These are phyloP conservation scores for Leccinum fibrillosum DNA, from an alignment of 768 basidiomycete genomes.

Conservation along the genomic window DNA sequence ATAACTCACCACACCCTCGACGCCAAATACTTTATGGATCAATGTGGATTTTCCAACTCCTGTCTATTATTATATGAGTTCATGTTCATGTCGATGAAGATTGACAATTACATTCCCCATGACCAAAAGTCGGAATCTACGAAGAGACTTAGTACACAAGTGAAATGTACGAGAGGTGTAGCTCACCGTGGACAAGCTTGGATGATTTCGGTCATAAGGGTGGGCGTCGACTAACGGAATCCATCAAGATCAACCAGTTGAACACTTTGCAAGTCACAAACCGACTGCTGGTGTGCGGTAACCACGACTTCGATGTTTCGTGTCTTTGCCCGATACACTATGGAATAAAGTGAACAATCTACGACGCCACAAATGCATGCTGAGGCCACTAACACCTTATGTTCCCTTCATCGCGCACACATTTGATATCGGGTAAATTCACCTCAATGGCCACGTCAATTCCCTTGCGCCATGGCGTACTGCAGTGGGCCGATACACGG, in stretches of 20 bases:
- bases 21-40: too few species aligned
- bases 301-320: conserved; percentile 11
- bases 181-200: conserved; percentile 3
- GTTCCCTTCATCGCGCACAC: background rate
- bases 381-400: conserved; percentile 6
- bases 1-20: too few species aligned
- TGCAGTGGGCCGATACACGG: background rate
- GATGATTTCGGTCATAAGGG: too few species aligned
- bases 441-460: background rate
- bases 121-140: conserved; percentile 14
- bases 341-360: background rate
- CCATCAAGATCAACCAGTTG: background rate
- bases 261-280: background rate
- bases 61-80: background rate
- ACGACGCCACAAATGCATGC: background rate
- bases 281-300: background rate
- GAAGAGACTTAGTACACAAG: background rate
- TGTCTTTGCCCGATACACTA: conserved; percentile 6
- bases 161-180: background rate
- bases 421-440: background rate
- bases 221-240: background rate
- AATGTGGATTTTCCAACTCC: conserved; percentile 14
- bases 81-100: background rate
- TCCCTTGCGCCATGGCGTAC: background rate
- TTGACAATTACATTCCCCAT: conserved; percentile 12